Conservation (phyloP, 176 grass and related monocot genomes). For the Carex kokanica region DNA sequence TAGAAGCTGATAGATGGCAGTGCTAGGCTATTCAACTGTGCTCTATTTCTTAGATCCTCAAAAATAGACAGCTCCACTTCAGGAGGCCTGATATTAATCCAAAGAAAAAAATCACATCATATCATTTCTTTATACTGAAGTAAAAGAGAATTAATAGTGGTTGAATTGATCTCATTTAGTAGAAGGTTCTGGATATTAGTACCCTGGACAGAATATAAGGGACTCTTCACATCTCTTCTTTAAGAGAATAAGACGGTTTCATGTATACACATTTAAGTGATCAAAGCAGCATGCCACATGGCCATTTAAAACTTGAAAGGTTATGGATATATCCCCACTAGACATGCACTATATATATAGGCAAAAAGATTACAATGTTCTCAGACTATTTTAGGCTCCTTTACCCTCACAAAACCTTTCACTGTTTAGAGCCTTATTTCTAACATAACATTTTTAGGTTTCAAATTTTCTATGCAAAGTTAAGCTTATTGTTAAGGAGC, state of each 20-base stretch:
- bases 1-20: slow-evolving; percentile 98
- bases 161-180: background rate
- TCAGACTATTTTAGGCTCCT: background rate
- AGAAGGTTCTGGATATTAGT: background rate
- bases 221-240: background rate
- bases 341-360: background rate
- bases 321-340: background rate
- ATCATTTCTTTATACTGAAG: background rate
- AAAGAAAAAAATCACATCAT: background rate
- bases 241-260: background rate
- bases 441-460: background rate
- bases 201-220: background rate
- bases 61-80: slow-evolving; percentile 83
- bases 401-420: background rate
- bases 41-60: slow-evolving; percentile 80
- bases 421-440: background rate
- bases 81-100: slow-evolving; percentile 59
- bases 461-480: background rate
- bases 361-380: background rate
- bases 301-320: background rate
- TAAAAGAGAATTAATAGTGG: background rate
- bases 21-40: slow-evolving; percentile 67
- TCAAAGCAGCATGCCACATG: background rate
- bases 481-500: background rate
- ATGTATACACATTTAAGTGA: background rate